These are phyloP conservation scores for Solanum lycopersicoides DNA, from an alignment of 257 asterid species.

Conservation along the genomic window DNA sequence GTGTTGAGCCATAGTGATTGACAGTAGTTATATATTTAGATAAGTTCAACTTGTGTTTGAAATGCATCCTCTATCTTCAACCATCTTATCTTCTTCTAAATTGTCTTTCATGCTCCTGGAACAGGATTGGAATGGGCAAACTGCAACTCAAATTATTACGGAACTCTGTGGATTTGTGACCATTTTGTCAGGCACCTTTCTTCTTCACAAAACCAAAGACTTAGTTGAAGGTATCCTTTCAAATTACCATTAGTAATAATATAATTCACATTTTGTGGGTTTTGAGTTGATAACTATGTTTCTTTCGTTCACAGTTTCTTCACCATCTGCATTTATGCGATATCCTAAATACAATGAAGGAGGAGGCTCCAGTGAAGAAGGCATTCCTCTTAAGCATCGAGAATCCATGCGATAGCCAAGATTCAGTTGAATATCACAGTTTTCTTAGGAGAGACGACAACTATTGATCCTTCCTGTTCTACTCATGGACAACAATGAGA, in stretches of 20 bases:
- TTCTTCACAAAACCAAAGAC: slow-evolving; percentile 31
- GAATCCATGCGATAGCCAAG: slow-evolving; percentile 5
- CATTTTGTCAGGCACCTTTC: slow-evolving; percentile 29
- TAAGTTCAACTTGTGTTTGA: background rate
- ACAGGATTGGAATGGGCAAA: slow-evolving; percentile 29
- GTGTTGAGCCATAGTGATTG: background rate
- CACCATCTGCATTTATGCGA: background rate
- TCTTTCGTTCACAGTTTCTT: slow-evolving; percentile 2
- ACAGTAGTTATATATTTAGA: background rate
- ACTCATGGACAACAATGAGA: background rate
- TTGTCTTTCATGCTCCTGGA: background rate
- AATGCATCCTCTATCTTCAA: background rate
- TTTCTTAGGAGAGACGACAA: background rate
- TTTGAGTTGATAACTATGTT: background rate
- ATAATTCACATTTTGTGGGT: background rate
- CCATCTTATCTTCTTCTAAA: background rate
- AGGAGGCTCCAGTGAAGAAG: slow-evolving; percentile 3
- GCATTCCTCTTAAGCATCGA: slow-evolving; percentile 14
- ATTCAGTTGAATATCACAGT: background rate
- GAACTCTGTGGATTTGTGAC: slow-evolving; percentile 31
- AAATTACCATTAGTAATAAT: background rate
- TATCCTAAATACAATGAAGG: slow-evolving; percentile 7
- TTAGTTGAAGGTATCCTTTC: slow-evolving; percentile 11
- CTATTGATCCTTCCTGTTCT: background rate
- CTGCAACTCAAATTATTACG: slow-evolving; percentile 25